Evolutionary conservation across 1,284 basidiomycete species (phyloP), one percentile per base, ranked within the genome.

Genomic region (Xerocomus cyaneibrunnescens): DNA sequence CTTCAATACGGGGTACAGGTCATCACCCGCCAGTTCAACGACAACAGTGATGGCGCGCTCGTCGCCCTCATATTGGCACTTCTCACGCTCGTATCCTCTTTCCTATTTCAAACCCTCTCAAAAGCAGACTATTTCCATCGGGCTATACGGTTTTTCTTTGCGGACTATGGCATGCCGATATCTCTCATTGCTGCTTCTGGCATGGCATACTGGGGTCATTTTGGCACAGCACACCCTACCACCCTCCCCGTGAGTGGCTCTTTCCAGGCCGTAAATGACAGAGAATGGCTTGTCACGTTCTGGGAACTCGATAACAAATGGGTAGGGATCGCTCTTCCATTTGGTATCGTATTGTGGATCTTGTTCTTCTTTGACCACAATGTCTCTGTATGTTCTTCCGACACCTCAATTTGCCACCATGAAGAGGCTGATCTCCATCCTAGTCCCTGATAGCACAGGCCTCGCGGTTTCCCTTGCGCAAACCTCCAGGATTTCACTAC

Each of bases 361-460:
- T 68, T 88, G 35, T 89, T 88, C 67, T 87, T 85, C 72, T 91
- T 84, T 66, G 80, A 94, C 60, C 92, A 94, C 65, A 92, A 93
- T 59, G 91, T 94, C 44, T 91, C 88, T 38, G 84, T 85, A 64
- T 52, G 83, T 68, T n/a, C 28, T 17, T 42, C 7, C 8, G 2
- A 27, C 16, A 17, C 13, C 25, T 34, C 4, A 16, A n/a, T n/a
- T 37, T 30, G 7, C 21, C 13, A 7, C 12, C 8, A 3, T 14
- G n/a, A 31, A 16, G n/a, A 21, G 3, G 14, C 37, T 57, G 3
- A 53, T 19, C 0, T 23, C 7, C 23, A 16, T 39, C 22, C 12
- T 63, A 90, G 89, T 92, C 87, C 8, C 73, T 98, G 35, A 98
- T 98, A 76, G 94, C 95, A 0, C 95, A 98, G 72, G 89, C 92